Conservation (phyloP, 2,329 filamentous ascomycete genomes). For the Colletotrichum tropicale region DNA sequence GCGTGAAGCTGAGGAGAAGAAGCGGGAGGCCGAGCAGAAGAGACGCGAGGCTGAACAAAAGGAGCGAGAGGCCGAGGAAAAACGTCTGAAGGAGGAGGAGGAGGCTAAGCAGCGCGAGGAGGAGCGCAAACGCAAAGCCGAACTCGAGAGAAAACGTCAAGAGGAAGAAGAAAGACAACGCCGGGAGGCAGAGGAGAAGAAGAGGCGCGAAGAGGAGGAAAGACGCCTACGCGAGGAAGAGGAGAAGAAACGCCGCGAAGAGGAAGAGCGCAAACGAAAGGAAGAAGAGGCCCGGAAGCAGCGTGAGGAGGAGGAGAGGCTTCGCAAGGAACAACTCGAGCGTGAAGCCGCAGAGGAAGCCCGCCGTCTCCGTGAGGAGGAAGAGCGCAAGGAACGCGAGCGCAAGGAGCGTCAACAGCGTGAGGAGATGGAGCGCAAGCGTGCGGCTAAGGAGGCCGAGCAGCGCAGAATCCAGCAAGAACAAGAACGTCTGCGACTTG, state of each 20-base stretch:
- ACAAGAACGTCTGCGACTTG: constrained; percentile 56
- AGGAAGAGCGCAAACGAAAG: constrained; percentile 40
- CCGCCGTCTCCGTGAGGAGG: constrained; percentile 54
- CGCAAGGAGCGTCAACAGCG: constrained; percentile 46
- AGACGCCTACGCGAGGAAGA: constrained; percentile 39
- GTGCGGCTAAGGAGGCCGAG: constrained; percentile 56
- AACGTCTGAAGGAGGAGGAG: constrained; percentile 33
- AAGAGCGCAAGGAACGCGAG: constrained; percentile 56
- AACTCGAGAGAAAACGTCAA: constrained; percentile 25
- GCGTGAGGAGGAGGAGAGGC: constrained; percentile 51
- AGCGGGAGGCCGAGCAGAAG: constrained; percentile 21
- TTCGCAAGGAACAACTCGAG: constrained; percentile 47
- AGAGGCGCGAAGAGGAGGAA: constrained; percentile 29
- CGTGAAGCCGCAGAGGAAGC: constrained; percentile 55
- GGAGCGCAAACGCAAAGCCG: constrained; percentile 28
- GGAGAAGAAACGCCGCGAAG: constrained; percentile 39
- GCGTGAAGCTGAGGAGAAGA: constrained; percentile 19
- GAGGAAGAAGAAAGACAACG: constrained; percentile 24
- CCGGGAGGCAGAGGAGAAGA: constrained; percentile 31
- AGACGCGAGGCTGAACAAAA: constrained; percentile 32
- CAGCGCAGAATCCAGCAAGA: constrained; percentile 56
- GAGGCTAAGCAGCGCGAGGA: constrained; percentile 33
- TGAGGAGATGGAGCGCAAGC: constrained; percentile 53
- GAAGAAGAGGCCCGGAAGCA: constrained; percentile 40
- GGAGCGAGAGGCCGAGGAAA: constrained; percentile 41